These are phyloP conservation scores for Betula pendula DNA, from an alignment of 306 rosid species.

Conservation along the genomic window DNA sequence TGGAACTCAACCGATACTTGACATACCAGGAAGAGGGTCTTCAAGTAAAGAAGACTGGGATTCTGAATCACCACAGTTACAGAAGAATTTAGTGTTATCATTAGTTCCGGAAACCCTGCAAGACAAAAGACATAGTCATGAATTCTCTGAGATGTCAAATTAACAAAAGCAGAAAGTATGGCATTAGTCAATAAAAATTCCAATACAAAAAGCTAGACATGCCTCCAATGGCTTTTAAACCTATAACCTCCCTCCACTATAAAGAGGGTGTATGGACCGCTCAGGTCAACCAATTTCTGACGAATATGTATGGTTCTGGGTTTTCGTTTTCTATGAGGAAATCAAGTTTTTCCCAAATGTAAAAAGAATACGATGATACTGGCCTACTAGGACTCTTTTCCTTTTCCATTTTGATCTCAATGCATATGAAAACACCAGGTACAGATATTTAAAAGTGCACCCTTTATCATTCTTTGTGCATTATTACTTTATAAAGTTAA, in stretches of 20 bases:
- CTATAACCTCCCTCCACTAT: not conserved
- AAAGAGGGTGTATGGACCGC: not conserved
- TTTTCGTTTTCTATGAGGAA: not conserved
- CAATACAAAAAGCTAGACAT: not conserved
- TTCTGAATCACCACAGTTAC: slow-evolving; percentile 74
- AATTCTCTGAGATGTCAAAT: slow-evolving; percentile 21
- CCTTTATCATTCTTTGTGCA: not conserved
- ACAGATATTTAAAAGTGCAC: not conserved
- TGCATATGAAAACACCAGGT: not conserved
- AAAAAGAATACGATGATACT: not conserved
- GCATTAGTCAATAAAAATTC: slow-evolving; percentile 12
- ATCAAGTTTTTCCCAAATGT: not conserved
- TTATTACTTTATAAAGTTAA: not conserved
- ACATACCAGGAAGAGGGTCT: slow-evolving; percentile 69
- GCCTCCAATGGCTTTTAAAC: not conserved
- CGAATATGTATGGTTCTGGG: not conserved
- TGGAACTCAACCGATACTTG: slow-evolving; percentile 2
- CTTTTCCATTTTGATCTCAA: not conserved
- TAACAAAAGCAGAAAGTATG: slow-evolving; percentile 11
- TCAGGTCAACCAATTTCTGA: not conserved
- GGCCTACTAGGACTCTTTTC: not conserved
- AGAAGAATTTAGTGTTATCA: slow-evolving; percentile 40
- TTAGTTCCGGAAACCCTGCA: slow-evolving; percentile 65
- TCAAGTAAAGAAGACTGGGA: slow-evolving; percentile 49
- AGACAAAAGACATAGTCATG: slow-evolving; percentile 19